phyloP scores from a whole-genome alignment of 2,329 filamentous ascomycete species.

The Aureobasidium subglaciale region DNA sequence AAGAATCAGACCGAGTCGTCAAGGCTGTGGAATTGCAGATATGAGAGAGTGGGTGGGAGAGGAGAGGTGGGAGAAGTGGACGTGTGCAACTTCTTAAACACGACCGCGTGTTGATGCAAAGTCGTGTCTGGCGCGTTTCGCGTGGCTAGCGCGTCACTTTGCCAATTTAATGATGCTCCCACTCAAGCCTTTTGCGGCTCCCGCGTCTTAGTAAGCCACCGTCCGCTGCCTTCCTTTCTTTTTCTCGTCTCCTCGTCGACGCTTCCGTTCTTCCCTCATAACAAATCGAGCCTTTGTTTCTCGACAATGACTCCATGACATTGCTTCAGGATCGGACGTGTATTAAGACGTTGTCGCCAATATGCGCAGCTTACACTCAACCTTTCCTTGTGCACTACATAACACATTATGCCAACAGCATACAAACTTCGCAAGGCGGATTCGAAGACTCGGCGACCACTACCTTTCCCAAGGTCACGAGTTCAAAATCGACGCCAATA shows the following conservation, averaged over 20 bases:
- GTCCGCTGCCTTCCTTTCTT: background rate
- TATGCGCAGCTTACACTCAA: slow-evolving; percentile 5
- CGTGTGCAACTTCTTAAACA: background rate
- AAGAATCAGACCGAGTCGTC: slow-evolving; percentile 14
- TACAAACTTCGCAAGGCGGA: slow-evolving; percentile 50
- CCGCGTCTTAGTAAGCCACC: background rate
- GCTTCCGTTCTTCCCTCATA: background rate
- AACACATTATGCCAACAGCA: background rate
- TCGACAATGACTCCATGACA: background rate
- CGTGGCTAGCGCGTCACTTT: background rate
- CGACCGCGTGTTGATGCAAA: background rate
- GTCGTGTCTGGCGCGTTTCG: background rate
- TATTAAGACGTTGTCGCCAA: background rate
- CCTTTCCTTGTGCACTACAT: too few species aligned
- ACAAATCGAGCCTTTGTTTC: background rate
- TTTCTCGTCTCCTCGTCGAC: slow-evolving; percentile 11
- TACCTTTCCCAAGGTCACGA: slow-evolving; percentile 61
- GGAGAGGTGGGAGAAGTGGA: background rate
- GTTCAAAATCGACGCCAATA: slow-evolving; percentile 86
- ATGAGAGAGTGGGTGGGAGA: slow-evolving; percentile 1
- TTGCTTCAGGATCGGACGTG: background rate
- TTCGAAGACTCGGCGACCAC: slow-evolving; percentile 81
- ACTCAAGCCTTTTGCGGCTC: too few species aligned
- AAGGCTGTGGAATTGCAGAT: slow-evolving; percentile 1
- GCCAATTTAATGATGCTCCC: background rate